These are phyloP conservation scores for Gilbertella persicaria DNA, from an alignment of 371 early-diverging fungal species.

Conservation along the genomic window DNA sequence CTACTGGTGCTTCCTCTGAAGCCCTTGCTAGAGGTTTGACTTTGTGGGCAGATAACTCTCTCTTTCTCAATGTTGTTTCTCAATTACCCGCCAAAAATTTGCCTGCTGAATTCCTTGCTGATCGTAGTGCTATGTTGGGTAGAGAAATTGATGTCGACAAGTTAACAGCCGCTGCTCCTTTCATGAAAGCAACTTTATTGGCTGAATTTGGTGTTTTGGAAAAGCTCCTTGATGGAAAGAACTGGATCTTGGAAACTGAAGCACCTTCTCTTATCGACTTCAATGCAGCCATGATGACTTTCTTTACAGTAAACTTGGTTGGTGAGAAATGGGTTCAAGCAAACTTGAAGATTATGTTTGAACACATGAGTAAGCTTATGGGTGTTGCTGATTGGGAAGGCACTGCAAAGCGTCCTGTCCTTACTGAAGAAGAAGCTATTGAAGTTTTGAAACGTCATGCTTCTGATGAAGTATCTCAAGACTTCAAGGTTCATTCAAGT, in stretches of 20 bases:
- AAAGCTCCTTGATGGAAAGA: constrained; percentile 2
- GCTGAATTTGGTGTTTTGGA: constrained; percentile 15
- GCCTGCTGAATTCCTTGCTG: constrained; percentile 14
- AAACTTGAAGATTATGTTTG: constrained; percentile 9
- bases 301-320: constrained; percentile 1
- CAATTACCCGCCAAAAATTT: constrained; percentile 14
- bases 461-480: not conserved
- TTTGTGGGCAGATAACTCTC: constrained; percentile 14
- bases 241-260: constrained; percentile 23
- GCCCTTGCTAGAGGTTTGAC: constrained; percentile 15
- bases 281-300: constrained; percentile 14
- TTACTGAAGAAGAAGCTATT: constrained; percentile 16
- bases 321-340: constrained; percentile 13
- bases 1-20: constrained; percentile 3
- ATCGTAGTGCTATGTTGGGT: constrained; percentile 16
- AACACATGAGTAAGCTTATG: constrained; percentile 36
- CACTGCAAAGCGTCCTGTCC: constrained; percentile 2
- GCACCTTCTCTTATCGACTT: constrained; percentile 8
- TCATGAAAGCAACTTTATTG: constrained; percentile 6
- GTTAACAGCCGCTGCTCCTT: constrained; percentile 12
- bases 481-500: constrained; percentile 10
- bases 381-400: constrained; percentile 18
- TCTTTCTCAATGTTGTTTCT: constrained; percentile 13
- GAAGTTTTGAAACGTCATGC: constrained; percentile 12
- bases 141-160: constrained; percentile 6